Evolutionary conservation across 2,329 filamentous ascomycete species (phyloP).

Genomic region (Trichoderma lentiforme): DNA sequence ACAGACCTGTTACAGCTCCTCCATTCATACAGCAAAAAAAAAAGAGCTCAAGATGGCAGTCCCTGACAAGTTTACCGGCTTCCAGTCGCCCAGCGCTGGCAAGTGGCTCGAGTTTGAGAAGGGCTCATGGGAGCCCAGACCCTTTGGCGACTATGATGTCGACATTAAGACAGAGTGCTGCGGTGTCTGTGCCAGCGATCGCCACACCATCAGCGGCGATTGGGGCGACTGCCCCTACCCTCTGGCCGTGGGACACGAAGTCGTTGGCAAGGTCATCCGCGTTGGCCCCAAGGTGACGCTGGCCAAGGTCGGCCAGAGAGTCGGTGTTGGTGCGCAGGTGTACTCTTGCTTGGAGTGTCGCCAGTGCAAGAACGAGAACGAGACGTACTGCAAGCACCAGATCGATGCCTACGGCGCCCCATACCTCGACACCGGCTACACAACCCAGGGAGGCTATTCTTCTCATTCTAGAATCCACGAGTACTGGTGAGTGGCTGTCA

Average conservation of each 20-base stretch:
- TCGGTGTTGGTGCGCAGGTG: conserved; percentile 57
- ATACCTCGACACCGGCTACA: conserved; percentile 50
- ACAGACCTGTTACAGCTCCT: background rate
- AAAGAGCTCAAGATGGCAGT: conserved; percentile 44
- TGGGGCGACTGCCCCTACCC: conserved; percentile 64
- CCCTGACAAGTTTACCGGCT: conserved; percentile 59
- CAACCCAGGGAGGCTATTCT: conserved; percentile 57
- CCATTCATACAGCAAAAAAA: background rate
- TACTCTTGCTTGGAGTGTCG: conserved; percentile 47
- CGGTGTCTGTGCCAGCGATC: conserved; percentile 70
- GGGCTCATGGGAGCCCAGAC: conserved; percentile 77
- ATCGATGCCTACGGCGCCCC: conserved; percentile 49
- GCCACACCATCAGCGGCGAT: conserved; percentile 67
- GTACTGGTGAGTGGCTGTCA: conserved; percentile 44
- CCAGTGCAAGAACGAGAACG: conserved; percentile 39
- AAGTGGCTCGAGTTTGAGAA: conserved; percentile 62
- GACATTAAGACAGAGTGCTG: conserved; percentile 84
- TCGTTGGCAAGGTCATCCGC: conserved; percentile 65
- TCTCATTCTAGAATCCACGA: conserved; percentile 36
- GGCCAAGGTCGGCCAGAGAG: conserved; percentile 55
- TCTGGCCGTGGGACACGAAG: conserved; percentile 68
- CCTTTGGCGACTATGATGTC: conserved; percentile 81
- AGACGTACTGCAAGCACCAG: conserved; percentile 40
- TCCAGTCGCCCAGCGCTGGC: conserved; percentile 54
- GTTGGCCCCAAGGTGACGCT: conserved; percentile 53